A percentile compares a stretch with the other conserved stretches of the same genome.
Conservation (phyloP, 345 rosid species). For the Rubroshorea leprosula region DNA sequence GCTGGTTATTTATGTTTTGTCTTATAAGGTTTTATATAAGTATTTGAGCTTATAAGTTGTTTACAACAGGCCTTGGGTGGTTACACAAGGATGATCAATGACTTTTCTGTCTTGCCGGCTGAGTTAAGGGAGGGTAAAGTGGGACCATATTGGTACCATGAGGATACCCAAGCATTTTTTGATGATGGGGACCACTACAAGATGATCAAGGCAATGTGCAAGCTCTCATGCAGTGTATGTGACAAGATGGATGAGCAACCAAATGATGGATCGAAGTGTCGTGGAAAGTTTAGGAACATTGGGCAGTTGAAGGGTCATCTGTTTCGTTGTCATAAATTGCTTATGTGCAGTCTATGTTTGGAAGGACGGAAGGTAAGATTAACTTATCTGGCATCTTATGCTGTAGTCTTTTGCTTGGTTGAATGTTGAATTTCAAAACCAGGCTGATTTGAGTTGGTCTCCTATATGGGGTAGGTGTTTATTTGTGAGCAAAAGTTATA, state of each 20-base stretch:
- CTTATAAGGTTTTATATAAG: neutral
- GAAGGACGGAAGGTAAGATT: conserved; percentile 86
- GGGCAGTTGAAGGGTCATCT: conserved; percentile 95
- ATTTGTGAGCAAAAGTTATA: conserved; percentile 91
- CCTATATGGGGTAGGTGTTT: conserved; percentile 61
- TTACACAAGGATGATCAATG: conserved; percentile 80
- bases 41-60: neutral
- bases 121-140: conserved; percentile 79
- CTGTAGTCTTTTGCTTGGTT: neutral
- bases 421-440: neutral
- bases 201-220: conserved; percentile 99
- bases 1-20: neutral
- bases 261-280: conserved; percentile 55
- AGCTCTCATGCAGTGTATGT: conserved; percentile 81
- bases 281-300: conserved; percentile 61
- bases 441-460: conserved; percentile 15
- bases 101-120: conserved; percentile 72
- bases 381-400: neutral
- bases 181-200: conserved; percentile 88
- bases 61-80: conserved; percentile 80
- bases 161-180: conserved; percentile 77
- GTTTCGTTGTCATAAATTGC: conserved; percentile 67
- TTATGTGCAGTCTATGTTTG: conserved; percentile 85
- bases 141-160: conserved; percentile 78
- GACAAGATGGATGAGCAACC: conserved; percentile 61